Conservation (phyloP, 768 basidiomycete species). For the Wakefieldia striispora region DNA sequence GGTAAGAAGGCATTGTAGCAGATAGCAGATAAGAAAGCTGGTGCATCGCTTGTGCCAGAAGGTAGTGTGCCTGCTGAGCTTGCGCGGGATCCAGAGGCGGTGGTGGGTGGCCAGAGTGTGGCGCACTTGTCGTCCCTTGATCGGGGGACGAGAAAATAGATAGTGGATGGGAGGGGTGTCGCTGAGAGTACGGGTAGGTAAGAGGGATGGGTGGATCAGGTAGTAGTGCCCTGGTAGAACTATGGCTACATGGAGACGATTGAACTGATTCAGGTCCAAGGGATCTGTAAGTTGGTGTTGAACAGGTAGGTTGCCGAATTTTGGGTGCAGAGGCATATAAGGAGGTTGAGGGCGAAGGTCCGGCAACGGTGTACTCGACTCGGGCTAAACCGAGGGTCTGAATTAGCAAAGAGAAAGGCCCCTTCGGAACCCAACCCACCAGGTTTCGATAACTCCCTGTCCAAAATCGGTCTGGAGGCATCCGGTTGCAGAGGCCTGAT, state of each 20-base stretch:
- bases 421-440: slow-evolving; percentile 8
- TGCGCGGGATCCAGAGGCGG: slow-evolving; percentile 27
- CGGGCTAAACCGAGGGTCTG: slow-evolving; percentile 7
- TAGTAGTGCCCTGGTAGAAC: slow-evolving; percentile 2
- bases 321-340: slow-evolving; percentile 6
- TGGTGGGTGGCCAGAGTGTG: slow-evolving; percentile 29
- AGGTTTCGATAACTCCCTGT: slow-evolving; percentile 5
- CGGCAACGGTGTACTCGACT: not conserved
- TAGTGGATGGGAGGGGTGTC: slow-evolving; percentile 16
- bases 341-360: slow-evolving; percentile 11
- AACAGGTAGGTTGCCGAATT: slow-evolving; percentile 4
- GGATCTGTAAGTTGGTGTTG: slow-evolving; percentile 8
- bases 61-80: slow-evolving; percentile 37
- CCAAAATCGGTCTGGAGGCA: not conserved
- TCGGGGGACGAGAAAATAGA: slow-evolving; percentile 16
- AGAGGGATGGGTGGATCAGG: slow-evolving; percentile 18
- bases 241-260: not conserved
- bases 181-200: slow-evolving; percentile 21
- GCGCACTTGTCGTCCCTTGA: slow-evolving; percentile 14
- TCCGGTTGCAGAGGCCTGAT: slow-evolving; percentile 3
- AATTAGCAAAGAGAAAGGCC: slow-evolving; percentile 5
- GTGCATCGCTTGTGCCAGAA: slow-evolving; percentile 41
- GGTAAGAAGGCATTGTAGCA: slow-evolving; percentile 26
- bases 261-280: slow-evolving; percentile 6
- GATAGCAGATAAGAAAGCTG: slow-evolving; percentile 40